These are phyloP conservation scores for Rhodotorula sp. DNA, from an alignment of 1,284 basidiomycete genomes.

Conservation along the genomic window DNA sequence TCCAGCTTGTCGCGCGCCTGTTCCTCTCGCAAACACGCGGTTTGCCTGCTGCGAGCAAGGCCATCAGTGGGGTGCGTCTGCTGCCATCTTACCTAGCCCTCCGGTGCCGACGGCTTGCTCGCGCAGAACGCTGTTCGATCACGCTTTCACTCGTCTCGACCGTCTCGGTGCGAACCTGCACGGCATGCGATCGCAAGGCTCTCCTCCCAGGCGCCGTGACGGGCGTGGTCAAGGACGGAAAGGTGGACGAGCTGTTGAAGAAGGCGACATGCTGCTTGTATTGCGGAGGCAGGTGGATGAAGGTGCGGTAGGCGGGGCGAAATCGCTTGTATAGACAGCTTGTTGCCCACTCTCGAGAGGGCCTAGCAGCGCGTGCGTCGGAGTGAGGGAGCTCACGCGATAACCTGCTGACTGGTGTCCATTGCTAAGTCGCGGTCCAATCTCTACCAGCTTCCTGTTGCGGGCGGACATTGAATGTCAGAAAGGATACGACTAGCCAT, in stretches of 20 bases:
- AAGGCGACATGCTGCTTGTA: slow-evolving; percentile 25
- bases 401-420: too few relatives aligned
- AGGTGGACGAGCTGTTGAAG: slow-evolving; percentile 6
- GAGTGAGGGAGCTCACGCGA: too few relatives aligned
- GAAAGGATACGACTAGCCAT: too few relatives aligned
- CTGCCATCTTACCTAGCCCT: neutral
- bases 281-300: slow-evolving; percentile 34
- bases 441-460: too few relatives aligned
- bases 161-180: slow-evolving; percentile 28
- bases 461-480: too few relatives aligned
- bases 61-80: slow-evolving; percentile 29
- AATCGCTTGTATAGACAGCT: too few relatives aligned
- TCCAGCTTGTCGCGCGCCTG: slow-evolving; percentile 19
- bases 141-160: slow-evolving; percentile 22
- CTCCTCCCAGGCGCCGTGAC: neutral
- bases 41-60: slow-evolving; percentile 19
- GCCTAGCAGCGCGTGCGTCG: too few relatives aligned
- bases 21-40: slow-evolving; percentile 17
- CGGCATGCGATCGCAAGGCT: slow-evolving; percentile 28
- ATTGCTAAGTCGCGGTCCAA: too few relatives aligned
- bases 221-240: neutral
- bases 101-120: neutral
- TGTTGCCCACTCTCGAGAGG: too few relatives aligned
- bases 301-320: slow-evolving; percentile 6
- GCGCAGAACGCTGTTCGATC: slow-evolving; percentile 34